Conservation (phyloP, 2,329 filamentous ascomycete genomes). For the Fusarium verrucosum region DNA sequence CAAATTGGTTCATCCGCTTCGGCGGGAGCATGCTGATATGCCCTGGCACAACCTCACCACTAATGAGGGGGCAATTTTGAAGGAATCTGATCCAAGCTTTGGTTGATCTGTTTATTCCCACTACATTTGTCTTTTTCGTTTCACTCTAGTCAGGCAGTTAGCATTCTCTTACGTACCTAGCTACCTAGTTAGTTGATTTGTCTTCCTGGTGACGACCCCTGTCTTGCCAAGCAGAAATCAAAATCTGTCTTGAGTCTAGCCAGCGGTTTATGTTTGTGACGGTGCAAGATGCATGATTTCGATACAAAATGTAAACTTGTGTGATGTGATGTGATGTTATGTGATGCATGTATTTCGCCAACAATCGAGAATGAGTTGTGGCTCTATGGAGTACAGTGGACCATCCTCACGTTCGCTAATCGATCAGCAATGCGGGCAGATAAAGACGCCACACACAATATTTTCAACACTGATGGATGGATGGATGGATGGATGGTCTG, state of each 20-base stretch:
- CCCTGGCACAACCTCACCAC: constrained; percentile 70
- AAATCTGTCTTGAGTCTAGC: neutral
- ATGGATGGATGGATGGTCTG: too few species aligned
- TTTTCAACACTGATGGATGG: constrained; percentile 31
- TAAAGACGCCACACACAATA: constrained; percentile 33
- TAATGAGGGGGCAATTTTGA: constrained; percentile 70
- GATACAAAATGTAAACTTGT: neutral
- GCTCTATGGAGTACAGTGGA: neutral
- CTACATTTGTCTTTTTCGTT: neutral
- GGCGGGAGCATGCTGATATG: constrained; percentile 71
- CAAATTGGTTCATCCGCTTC: constrained; percentile 63
- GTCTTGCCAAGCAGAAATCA: neutral
- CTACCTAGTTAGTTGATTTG: neutral
- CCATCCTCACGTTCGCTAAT: neutral
- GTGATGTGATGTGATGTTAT: too few species aligned
- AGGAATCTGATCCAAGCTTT: constrained; percentile 67
- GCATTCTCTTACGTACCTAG: neutral
- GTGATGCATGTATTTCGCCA: neutral
- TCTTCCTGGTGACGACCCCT: neutral
- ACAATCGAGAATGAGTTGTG: neutral
- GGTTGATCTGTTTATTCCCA: constrained; percentile 47
- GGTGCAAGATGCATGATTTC: neutral
- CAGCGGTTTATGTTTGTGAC: neutral
- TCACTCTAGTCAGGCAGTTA: constrained; percentile 1
- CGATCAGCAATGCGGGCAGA: neutral